Conservation (phyloP, 306 rosid species). For the Rosa lucieae region DNA sequence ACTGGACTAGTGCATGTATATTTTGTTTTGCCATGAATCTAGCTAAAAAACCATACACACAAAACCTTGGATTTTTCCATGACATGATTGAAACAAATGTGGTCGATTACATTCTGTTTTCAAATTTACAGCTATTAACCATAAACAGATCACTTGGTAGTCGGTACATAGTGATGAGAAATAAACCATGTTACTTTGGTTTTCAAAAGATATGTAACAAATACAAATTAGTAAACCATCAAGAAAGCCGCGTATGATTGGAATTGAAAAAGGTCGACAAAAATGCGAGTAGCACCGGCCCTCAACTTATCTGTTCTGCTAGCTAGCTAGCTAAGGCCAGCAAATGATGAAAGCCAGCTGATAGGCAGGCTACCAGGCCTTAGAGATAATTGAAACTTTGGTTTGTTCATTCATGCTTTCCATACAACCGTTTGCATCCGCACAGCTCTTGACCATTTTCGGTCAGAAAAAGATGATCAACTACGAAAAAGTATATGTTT, state of each 20-base stretch:
- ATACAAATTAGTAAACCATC: neutral
- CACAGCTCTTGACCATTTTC: neutral
- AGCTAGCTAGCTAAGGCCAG: neutral
- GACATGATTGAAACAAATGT: neutral
- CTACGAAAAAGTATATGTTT: neutral
- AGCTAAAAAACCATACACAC: neutral
- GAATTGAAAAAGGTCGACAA: neutral
- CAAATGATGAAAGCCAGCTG: neutral
- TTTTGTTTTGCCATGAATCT: neutral
- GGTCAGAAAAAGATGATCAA: neutral
- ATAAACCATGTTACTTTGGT: neutral
- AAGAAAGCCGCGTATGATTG: neutral
- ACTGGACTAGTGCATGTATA: neutral
- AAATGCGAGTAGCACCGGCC: neutral
- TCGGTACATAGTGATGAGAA: neutral
- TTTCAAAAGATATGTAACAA: neutral
- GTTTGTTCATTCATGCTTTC: neutral
- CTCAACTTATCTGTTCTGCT: neutral
- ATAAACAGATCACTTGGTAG: too few species aligned
- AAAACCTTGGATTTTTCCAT: conserved; percentile 2
- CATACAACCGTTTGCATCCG: neutral
- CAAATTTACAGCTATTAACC: too few species aligned
- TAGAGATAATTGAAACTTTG: neutral
- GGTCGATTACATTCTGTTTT: neutral
- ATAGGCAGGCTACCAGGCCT: neutral